A percentile compares a stretch with the other conserved stretches of the same genome.
Evolutionary conservation across 1,284 basidiomycete species (phyloP).

Genomic region (Pascua guehoae): DNA sequence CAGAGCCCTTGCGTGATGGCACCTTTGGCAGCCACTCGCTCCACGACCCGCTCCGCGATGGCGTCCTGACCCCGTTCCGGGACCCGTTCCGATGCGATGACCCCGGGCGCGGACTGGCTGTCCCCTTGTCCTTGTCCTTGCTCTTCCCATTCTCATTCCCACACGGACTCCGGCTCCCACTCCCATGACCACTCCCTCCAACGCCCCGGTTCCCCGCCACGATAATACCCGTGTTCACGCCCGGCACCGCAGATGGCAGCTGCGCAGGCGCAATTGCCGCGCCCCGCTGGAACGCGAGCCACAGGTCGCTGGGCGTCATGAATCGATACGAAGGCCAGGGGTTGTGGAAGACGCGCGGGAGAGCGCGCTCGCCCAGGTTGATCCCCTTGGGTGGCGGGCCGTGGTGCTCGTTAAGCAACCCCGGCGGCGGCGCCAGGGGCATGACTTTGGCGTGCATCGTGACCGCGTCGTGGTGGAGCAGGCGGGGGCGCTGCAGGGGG

Average conservation of each 20-base stretch:
- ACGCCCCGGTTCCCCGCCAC: neutral
- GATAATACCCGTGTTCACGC: neutral
- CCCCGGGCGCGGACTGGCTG: neutral
- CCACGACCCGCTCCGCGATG: too few species aligned
- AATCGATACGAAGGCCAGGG: conserved; percentile 47
- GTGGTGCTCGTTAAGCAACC: conserved; percentile 10
- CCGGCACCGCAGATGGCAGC: neutral
- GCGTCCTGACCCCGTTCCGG: neutral
- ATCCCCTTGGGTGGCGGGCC: neutral
- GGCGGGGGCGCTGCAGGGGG: too few species aligned
- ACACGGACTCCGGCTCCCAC: neutral
- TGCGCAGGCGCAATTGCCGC: conserved; percentile 39
- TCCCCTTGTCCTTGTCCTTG: neutral
- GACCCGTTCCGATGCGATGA: neutral
- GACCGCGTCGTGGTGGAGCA: too few species aligned
- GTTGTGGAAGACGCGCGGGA: conserved; percentile 41
- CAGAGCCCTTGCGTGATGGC: too few species aligned
- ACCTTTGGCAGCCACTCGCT: too few species aligned
- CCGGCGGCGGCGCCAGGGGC: neutral
- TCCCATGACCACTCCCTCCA: neutral
- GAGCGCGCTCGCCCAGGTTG: conserved; percentile 4
- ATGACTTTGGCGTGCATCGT: too few species aligned
- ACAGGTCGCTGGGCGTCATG: conserved; percentile 36
- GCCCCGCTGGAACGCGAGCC: conserved; percentile 39
- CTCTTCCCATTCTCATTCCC: neutral